Evolutionary conservation across 257 asterid species (phyloP).

Genomic region (Solanum lignicaule): DNA sequence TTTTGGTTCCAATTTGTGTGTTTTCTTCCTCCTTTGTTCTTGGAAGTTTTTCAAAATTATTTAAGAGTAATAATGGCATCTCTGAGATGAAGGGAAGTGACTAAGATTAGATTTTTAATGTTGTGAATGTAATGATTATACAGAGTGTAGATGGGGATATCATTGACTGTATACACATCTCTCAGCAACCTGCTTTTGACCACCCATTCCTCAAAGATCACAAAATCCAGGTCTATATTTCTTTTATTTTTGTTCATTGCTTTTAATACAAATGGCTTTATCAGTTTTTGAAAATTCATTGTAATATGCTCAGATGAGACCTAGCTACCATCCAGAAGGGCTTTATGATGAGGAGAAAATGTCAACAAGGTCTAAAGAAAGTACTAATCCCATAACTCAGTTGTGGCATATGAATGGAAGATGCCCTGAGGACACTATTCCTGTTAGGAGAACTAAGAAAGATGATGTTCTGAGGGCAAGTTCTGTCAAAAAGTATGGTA

Average conservation of each 20-base stretch:
- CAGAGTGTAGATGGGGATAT: constrained; percentile 90
- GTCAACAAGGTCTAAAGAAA: constrained; percentile 24
- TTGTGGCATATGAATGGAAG: constrained; percentile 78
- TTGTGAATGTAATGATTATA: constrained; percentile 9
- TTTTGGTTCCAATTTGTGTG: not conserved
- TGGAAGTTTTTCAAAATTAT: not conserved
- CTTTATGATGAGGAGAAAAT: constrained; percentile 43
- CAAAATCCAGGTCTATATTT: constrained; percentile 59
- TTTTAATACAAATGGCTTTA: not conserved
- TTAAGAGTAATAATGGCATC: not conserved
- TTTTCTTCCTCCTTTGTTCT: not conserved
- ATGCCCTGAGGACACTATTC: constrained; percentile 60
- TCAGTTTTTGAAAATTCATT: not conserved
- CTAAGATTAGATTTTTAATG: not conserved
- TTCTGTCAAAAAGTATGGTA: constrained; percentile 67
- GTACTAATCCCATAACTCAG: constrained; percentile 43
- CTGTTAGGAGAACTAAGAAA: constrained; percentile 64
- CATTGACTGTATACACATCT: constrained; percentile 76
- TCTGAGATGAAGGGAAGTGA: not conserved
- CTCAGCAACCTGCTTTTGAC: constrained; percentile 84
- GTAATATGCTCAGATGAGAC: constrained; percentile 40
- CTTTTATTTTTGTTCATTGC: not conserved
- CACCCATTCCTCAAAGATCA: constrained; percentile 93
- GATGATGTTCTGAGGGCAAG: constrained; percentile 81
- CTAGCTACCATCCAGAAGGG: constrained; percentile 75